These are phyloP conservation scores for Sordaria brevicollis DNA, from an alignment of 495 filamentous ascomycete species.

Conservation along the genomic window DNA sequence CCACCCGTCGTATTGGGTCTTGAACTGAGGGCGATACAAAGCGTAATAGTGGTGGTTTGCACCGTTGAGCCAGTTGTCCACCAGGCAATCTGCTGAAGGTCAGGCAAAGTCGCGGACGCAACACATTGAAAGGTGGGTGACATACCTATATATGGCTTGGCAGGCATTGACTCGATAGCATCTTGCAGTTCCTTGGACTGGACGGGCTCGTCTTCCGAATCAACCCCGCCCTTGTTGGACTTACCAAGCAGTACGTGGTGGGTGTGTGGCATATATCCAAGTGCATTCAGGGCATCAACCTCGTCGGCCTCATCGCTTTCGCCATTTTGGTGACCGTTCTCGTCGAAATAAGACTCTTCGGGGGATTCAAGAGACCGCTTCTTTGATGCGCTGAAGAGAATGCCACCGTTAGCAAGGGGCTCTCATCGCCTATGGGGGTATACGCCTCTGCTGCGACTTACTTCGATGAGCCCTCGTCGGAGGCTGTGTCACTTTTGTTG, in stretches of 20 bases:
- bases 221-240: conserved; percentile 5
- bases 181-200: conserved; percentile 19
- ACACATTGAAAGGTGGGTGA: background rate
- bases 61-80: conserved; percentile 37
- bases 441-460: background rate
- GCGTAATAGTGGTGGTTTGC: conserved; percentile 42
- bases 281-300: conserved; percentile 18
- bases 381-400: conserved; percentile 5
- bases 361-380: conserved; percentile 11
- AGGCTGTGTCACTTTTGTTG: conserved; percentile 6
- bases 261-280: conserved; percentile 22
- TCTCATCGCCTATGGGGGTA: background rate
- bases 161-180: conserved; percentile 10
- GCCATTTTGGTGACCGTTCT: conserved; percentile 5
- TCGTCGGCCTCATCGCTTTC: conserved; percentile 10
- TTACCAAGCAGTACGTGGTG: conserved; percentile 21
- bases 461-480: conserved; percentile 8
- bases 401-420: background rate
- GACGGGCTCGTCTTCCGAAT: conserved; percentile 8
- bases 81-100: conserved; percentile 33
- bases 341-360: conserved; percentile 2
- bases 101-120: conserved; percentile 8
- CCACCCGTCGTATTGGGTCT: conserved; percentile 38
- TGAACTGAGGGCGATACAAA: conserved; percentile 39
- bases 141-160: conserved; percentile 23